Base-by-base conservation (phyloP, 2,329 filamentous ascomycete species). In the Scopulariopsis brevicaulis region DNA sequence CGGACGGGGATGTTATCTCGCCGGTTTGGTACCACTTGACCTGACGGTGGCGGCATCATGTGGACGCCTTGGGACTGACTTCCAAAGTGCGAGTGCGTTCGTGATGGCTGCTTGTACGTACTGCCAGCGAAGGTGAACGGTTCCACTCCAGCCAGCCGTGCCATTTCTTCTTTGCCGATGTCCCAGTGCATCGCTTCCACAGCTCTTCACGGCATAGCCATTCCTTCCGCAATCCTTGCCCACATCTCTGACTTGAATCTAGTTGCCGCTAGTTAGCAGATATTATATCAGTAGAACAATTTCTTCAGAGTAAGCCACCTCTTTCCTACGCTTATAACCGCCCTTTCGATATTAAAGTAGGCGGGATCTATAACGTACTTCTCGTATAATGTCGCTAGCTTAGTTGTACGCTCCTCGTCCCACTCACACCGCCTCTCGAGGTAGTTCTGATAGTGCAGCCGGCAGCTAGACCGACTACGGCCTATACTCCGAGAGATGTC, bases 181-280 rank as follows among this genome's bases (percentile, higher is more conserved):
- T 96, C 88, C 93, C 94, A 99, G 73, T 97, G 94, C 92, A 96
- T 96, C 4, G 90, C 92, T 73, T 99, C 93, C 54, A 90, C 93
- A 20, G 94, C 91, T 66, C 94, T 83, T 93, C 93, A 97, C 40
- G 93, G 94, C 59, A 96, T 86, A 34, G 86, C 86, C 86, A 99
- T 93, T 72, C 97, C 93, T 70, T 94, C 90, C 50, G 92, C 91
- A 24, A 97, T 89, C 67, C 93, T 94, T 60, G 89, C 85, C 93
- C 93, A 99, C 90, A 97, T 97, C 68, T 97, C 91, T 62, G 89
- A 84, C 73, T 96, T 96, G 77, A 96, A 96, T 71, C 93, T 97
- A 3, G 25, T 11, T 53, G 12, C 24, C 18, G 52, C 15, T 48
- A n/a, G 43, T 48, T 32, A 54, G 28, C 12, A 37, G 25, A 7